These are phyloP conservation scores for Aspergillus ruber DNA, from an alignment of 2,329 filamentous ascomycete genomes.

Conservation along the genomic window DNA sequence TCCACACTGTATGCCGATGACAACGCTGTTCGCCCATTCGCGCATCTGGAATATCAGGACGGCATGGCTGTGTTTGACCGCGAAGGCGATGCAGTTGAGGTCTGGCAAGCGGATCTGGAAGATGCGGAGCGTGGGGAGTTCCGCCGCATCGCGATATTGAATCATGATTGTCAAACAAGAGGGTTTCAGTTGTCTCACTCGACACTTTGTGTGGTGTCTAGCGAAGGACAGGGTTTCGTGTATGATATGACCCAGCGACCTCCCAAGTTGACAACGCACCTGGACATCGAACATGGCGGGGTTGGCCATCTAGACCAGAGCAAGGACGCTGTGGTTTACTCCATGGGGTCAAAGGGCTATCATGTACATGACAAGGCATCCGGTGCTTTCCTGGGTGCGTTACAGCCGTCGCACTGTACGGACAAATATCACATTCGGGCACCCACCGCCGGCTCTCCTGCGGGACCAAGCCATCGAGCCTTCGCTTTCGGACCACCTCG, in stretches of 20 bases:
- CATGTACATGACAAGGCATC: conserved; percentile 37
- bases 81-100: conserved; percentile 39
- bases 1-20: conserved; percentile 18
- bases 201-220: conserved; percentile 43
- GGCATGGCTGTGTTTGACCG: conserved; percentile 42
- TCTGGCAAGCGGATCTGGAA: conserved; percentile 37
- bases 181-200: conserved; percentile 41
- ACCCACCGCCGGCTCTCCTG: conserved; percentile 14
- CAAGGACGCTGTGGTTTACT: conserved; percentile 38
- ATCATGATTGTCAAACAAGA: conserved; percentile 39
- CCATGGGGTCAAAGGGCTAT: conserved; percentile 38
- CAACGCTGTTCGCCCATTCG: conserved; percentile 36
- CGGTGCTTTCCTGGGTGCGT: conserved; percentile 31
- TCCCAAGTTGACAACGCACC: conserved; percentile 26
- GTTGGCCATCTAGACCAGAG: conserved; percentile 43
- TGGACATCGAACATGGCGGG: conserved; percentile 36
- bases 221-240: conserved; percentile 39
- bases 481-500: conserved; percentile 13
- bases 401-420: conserved; percentile 30
- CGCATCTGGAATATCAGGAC: conserved; percentile 44
- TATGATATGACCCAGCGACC: conserved; percentile 37
- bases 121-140: conserved; percentile 34
- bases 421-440: conserved; percentile 30
- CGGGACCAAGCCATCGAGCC: conserved; percentile 14
- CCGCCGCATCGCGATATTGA: conserved; percentile 32